Conservation (phyloP, 441 rosid genomes). For the Bocquillonia castaneifolia region DNA sequence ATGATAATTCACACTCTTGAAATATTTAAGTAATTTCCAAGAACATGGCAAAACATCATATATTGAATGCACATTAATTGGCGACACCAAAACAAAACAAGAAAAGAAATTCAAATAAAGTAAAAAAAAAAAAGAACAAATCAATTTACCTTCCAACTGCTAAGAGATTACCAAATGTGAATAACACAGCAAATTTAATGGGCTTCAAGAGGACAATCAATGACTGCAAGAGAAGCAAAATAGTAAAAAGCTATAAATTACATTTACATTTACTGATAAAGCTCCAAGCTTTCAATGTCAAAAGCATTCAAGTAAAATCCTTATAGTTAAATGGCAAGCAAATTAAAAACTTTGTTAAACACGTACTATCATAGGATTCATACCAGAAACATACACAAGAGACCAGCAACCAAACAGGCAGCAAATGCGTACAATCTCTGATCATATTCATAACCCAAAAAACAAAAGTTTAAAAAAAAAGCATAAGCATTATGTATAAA, state of each 20-base stretch:
- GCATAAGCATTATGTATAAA: background rate
- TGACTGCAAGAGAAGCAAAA: conserved; percentile 46
- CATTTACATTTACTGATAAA: too few relatives aligned
- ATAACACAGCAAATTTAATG: conserved; percentile 79
- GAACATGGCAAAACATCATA: background rate
- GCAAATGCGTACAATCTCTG: conserved; percentile 74
- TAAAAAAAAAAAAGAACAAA: conserved; percentile 2
- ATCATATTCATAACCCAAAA: conserved; percentile 5
- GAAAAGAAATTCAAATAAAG: background rate
- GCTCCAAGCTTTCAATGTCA: background rate
- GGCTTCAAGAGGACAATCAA: conserved; percentile 71
- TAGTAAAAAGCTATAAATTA: background rate
- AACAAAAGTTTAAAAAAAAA: conserved; percentile 17
- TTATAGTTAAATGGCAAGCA: background rate
- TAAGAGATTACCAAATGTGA: conserved; percentile 81
- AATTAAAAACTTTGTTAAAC: background rate
- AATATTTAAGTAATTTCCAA: conserved; percentile 7
- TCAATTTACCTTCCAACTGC: conserved; percentile 82
- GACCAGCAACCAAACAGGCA: conserved; percentile 55
- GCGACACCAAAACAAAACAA: background rate
- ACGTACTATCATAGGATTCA: background rate
- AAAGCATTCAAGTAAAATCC: background rate
- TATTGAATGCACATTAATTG: background rate
- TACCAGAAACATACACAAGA: conserved; percentile 73
- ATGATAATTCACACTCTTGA: background rate